phyloP scores from a whole-genome alignment of 768 basidiomycete species.

The Mrakia frigida region DNA sequence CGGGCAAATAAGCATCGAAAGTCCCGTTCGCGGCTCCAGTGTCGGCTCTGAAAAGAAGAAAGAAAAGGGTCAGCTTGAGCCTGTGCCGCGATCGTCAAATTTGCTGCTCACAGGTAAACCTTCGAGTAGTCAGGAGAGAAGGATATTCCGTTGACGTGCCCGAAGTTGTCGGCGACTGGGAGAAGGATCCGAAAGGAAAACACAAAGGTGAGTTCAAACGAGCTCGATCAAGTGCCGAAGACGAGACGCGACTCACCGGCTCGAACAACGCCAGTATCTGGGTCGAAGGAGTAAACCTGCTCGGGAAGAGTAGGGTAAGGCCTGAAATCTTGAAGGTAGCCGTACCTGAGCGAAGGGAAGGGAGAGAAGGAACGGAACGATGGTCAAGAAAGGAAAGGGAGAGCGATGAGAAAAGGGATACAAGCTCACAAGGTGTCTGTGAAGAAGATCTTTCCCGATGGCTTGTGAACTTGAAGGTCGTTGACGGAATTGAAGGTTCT shows the following conservation, averaged over 20 bases:
- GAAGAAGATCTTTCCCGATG: slow-evolving; percentile 61
- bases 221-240: not conserved
- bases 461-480: slow-evolving; percentile 20
- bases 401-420: not conserved
- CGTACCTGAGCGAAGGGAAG: slow-evolving; percentile 41
- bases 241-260: not conserved
- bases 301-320: slow-evolving; percentile 61
- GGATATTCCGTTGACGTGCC: slow-evolving; percentile 55
- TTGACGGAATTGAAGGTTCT: slow-evolving; percentile 38
- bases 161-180: slow-evolving; percentile 74
- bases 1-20: slow-evolving; percentile 51
- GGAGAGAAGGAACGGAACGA: not conserved
- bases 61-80: slow-evolving; percentile 49
- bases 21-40: slow-evolving; percentile 36
- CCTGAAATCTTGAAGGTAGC: slow-evolving; percentile 62
- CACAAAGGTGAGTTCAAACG: not conserved
- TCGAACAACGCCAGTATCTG: slow-evolving; percentile 58
- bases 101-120: not conserved
- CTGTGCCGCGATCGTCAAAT: not conserved
- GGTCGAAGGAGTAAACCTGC: slow-evolving; percentile 73
- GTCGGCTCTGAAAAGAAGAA: slow-evolving; percentile 52
- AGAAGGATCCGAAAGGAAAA: slow-evolving; percentile 36
- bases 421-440: slow-evolving; percentile 56
- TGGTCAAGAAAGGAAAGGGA: slow-evolving; percentile 13
- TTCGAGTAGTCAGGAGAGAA: slow-evolving; percentile 13